Evolutionary conservation across 23 red algal species (phyloP), one percentile per base, ranked within the genome.

Genomic region (Cyanidioschyzon merolae): DNA sequence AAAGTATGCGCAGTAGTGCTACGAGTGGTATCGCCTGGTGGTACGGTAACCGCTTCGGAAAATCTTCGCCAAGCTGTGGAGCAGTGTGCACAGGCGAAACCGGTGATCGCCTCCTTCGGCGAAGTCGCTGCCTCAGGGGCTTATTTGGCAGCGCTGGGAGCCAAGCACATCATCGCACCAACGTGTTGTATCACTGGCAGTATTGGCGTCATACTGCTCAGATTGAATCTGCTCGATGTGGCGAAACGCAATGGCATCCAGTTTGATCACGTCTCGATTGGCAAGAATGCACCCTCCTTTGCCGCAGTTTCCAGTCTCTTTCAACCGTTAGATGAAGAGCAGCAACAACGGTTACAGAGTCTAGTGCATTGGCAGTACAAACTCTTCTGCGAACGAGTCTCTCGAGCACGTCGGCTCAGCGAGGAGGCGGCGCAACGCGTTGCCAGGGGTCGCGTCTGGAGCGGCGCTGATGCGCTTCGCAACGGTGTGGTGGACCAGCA

Each of bases 61-160:
- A 78, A 54, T 1, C 38, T 78, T 40, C 76, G 58, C 58, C 76
- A 40, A 0, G 76, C 76, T 36, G 76, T 78, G 1, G 32, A 78
- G 58, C 57, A 34, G 1, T 54, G 50, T 18, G 17, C 76, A 0
- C 12, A 45, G 37, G 76, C 37, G 21, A 78, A 78, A 26, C 76
- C 76, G 58, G 76, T 78, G 0, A 78, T 78, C 41, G 76, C 76
- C 27, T 78, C 76, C 41, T 40, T 78, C 12, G 76, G 76, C 18
- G 37, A 78, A 37, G 37, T 78, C n/a, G 76, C 37, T 78, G 76
- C 76, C 18, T 58, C 50, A 39, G 76, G 76, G 38, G 76, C 37
- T 58, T 78, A 78, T 54, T 45, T 78, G 34, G 57, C 76, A 12
- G 76, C 76, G 37, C 31, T 39, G 37, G 37, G 37, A 40, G 57